Base-by-base conservation (phyloP, 306 rosid species). In the Medicago arabica region DNA sequence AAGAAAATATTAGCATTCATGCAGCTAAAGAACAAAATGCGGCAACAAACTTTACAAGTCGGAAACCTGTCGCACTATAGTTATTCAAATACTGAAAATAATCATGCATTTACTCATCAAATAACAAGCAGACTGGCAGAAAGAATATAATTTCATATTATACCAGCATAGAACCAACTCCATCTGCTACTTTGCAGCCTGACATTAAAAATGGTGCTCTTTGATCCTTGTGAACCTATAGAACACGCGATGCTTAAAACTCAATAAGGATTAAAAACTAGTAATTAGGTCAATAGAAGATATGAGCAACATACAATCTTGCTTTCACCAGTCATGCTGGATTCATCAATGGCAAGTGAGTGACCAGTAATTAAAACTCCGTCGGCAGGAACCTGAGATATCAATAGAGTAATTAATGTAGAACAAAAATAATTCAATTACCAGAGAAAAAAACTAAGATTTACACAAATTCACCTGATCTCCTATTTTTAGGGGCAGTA, bases 311-410 rank as follows among this genome's bases (percentile, higher is more conserved):
- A 81, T 75, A 93, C 98, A 82, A 81, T 91, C 83, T 93, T 93
- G 96, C 98, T 91, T 88, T 93, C 98, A 9, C 98, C 98, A 7
- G 98, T 93, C 98, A 93, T 93, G 82, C 98, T 93, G 64, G 98
- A 93, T 76, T 93, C 98, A 87, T 93, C 98, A 5, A 93, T 88
- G 18, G 97, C 87, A 66, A 93, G 87, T 78, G 98, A 93, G 82
- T 93, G 98, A 60, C 97, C 93, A 17, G 87, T 60, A 63, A 93
- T 86, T 79, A 93, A 68, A 59, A 93, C 81, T 83, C 98, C 98
- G 61, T 93, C 98, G 25, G 97, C 98, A 74, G 98, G 97, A 72
- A 93, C 89, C 98, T 93, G 76, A 63, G 50, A 64, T 60, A 60
- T 17, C 54, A 66, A 78, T 49, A 21, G 17, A 67, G 64, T 34